phyloP scores from a whole-genome alignment of 208 protist genomes.

The Phytomonas sp. region DNA sequence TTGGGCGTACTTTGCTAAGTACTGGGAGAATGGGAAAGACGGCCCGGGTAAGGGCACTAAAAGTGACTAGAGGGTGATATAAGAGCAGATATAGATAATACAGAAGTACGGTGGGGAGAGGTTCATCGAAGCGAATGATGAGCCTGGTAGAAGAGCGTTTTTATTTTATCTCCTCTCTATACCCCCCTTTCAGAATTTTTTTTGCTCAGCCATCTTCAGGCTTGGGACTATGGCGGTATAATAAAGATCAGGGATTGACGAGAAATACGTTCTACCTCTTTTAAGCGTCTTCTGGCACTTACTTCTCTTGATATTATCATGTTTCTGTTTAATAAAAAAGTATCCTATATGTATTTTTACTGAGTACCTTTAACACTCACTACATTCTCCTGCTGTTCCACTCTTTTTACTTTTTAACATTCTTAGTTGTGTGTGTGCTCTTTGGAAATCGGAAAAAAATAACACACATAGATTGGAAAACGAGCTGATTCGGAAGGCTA shows the following conservation, averaged over 20 bases:
- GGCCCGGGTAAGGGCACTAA: constrained; percentile 23
- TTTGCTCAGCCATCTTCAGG: not conserved
- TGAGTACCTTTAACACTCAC: not conserved
- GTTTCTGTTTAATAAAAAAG: not conserved
- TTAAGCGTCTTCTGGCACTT: not conserved
- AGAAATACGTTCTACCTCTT: not conserved
- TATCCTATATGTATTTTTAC: not conserved
- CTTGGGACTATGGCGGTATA: not conserved
- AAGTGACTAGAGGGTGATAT: not conserved
- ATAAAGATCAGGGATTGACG: not conserved
- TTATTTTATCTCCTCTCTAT: not conserved
- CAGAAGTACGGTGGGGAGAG: not conserved
- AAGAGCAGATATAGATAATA: not conserved
- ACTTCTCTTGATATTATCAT: not conserved
- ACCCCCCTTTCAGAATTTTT: not conserved
- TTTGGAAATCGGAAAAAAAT: not conserved
- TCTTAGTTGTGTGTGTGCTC: not conserved
- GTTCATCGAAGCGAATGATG: not conserved
- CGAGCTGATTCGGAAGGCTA: not conserved
- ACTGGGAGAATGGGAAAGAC: constrained; percentile 82
- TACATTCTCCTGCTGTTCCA: not conserved
- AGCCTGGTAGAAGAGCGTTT: not conserved
- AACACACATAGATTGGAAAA: not conserved
- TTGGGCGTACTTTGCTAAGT: constrained; percentile 91
- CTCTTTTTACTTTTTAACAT: not conserved